Percentiles rank a stretch among this genome's conserved stretches.
Conservation (phyloP, 768 basidiomycete genomes). For the Pulveroboletus sp. region DNA sequence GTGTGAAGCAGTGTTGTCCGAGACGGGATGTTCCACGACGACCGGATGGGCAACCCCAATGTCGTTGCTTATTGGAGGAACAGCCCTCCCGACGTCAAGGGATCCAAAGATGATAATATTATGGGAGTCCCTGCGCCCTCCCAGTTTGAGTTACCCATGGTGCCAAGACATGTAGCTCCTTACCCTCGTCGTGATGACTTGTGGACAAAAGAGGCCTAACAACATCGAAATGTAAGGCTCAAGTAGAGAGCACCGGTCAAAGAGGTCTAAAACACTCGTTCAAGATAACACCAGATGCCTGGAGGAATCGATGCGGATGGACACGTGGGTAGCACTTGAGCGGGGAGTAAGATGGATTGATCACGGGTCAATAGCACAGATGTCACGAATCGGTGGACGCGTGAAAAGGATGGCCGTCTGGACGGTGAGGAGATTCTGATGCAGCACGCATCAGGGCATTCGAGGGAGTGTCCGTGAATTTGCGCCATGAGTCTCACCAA, state of each 20-base stretch:
- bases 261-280: background rate
- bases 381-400: background rate
- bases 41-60: constrained; percentile 11
- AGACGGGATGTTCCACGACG: constrained; percentile 11
- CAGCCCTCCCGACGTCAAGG: constrained; percentile 22
- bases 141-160: background rate
- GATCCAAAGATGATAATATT: constrained; percentile 24
- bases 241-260: background rate
- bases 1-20: background rate
- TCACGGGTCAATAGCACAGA: background rate
- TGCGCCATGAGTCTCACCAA: background rate
- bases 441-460: background rate
- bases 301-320: background rate
- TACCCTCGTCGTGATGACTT: constrained; percentile 3
- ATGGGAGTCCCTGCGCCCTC: background rate
- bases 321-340: background rate
- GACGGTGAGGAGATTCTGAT: constrained; percentile 6
- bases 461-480: background rate
- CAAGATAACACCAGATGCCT: background rate
- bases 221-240: background rate
- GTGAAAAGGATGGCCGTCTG: background rate
- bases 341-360: background rate
- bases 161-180: background rate
- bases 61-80: constrained; percentile 25
- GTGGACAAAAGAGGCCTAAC: background rate